A percentile compares a stretch with the other conserved stretches of the same genome.
phyloP scores from a whole-genome alignment of 225 moss, liverwort and hornwort species.

The Bryum argenteum region DNA sequence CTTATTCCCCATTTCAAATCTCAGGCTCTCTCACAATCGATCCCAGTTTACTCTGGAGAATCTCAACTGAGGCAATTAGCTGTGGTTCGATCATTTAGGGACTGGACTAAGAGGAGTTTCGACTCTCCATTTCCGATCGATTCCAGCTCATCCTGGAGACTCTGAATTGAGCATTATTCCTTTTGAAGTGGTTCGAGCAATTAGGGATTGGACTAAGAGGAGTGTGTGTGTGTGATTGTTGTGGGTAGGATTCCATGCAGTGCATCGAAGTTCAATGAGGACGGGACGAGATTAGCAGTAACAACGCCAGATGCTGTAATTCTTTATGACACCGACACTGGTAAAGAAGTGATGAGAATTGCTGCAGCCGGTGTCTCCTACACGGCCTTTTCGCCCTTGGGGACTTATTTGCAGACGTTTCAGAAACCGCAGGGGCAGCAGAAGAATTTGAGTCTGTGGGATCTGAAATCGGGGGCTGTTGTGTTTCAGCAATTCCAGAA shows the following conservation, averaged over 20 bases:
- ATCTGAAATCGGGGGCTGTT: slow-evolving; percentile 58
- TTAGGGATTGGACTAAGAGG: too few relatives aligned
- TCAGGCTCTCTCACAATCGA: too few relatives aligned
- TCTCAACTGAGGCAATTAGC: too few relatives aligned
- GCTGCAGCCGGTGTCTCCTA: slow-evolving; percentile 68
- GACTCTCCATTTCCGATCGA: too few relatives aligned
- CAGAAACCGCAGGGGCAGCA: slow-evolving; percentile 83
- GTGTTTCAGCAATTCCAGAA: slow-evolving; percentile 83
- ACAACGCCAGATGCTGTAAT: slow-evolving; percentile 63
- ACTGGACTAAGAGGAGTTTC: too few relatives aligned
- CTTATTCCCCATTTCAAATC: background rate
- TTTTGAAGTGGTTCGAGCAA: too few relatives aligned
- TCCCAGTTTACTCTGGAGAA: too few relatives aligned
- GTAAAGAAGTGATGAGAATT: slow-evolving; percentile 63
- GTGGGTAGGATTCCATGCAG: slow-evolving; percentile 73
- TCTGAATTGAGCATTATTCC: too few relatives aligned
- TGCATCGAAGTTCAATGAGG: slow-evolving; percentile 76
- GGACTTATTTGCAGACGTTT: slow-evolving; percentile 93
- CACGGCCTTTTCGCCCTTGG: slow-evolving; percentile 71
- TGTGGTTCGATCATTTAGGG: too few relatives aligned
- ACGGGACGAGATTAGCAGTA: slow-evolving; percentile 74
- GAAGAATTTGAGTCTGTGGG: slow-evolving; percentile 84
- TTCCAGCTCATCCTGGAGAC: too few relatives aligned
- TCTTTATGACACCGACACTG: slow-evolving; percentile 65
- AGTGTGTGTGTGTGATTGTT: background rate